These are phyloP conservation scores for Brassica napus DNA, from an alignment of 345 rosid species.

Conservation along the genomic window DNA sequence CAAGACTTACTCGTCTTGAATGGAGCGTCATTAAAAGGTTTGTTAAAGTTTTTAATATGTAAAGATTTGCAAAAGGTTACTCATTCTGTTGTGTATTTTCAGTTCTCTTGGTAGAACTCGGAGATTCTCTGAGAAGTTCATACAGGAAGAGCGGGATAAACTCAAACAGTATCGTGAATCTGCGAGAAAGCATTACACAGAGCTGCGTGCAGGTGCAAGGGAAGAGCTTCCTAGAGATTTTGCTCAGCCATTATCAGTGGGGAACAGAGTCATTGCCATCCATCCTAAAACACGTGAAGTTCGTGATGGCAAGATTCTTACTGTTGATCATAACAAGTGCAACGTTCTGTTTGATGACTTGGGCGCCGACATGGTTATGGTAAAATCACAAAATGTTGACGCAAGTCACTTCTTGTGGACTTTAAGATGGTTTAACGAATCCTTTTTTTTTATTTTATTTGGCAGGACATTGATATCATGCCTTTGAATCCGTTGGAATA, in stretches of 20 bases:
- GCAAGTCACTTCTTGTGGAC: background rate
- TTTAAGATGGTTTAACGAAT: slow-evolving; percentile 12
- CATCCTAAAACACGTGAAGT: slow-evolving; percentile 84
- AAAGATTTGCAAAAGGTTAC: slow-evolving; percentile 5
- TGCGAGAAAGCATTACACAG: slow-evolving; percentile 77
- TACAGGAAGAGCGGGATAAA: slow-evolving; percentile 80
- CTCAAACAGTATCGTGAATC: slow-evolving; percentile 82
- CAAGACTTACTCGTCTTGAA: slow-evolving; percentile 87
- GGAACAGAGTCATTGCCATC: slow-evolving; percentile 77
- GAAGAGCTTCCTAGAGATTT: slow-evolving; percentile 87
- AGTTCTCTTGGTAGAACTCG: slow-evolving; percentile 98
- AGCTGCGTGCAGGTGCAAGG: slow-evolving; percentile 62
- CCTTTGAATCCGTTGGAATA: slow-evolving; percentile 79
- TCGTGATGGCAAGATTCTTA: slow-evolving; percentile 84
- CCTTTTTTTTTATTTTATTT: slow-evolving; percentile 2
- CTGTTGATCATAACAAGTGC: slow-evolving; percentile 76
- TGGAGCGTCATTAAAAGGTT: slow-evolving; percentile 99
- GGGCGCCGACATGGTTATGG: slow-evolving; percentile 85
- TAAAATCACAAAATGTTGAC: slow-evolving; percentile 36
- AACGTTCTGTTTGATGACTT: slow-evolving; percentile 80
- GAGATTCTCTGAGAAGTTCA: slow-evolving; percentile 81
- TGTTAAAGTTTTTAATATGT: background rate
- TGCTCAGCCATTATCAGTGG: slow-evolving; percentile 82
- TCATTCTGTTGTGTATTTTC: slow-evolving; percentile 38
- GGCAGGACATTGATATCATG: slow-evolving; percentile 97